These are phyloP conservation scores for Neurospora hispaniola DNA, from an alignment of 495 filamentous ascomycete species.

Conservation along the genomic window DNA sequence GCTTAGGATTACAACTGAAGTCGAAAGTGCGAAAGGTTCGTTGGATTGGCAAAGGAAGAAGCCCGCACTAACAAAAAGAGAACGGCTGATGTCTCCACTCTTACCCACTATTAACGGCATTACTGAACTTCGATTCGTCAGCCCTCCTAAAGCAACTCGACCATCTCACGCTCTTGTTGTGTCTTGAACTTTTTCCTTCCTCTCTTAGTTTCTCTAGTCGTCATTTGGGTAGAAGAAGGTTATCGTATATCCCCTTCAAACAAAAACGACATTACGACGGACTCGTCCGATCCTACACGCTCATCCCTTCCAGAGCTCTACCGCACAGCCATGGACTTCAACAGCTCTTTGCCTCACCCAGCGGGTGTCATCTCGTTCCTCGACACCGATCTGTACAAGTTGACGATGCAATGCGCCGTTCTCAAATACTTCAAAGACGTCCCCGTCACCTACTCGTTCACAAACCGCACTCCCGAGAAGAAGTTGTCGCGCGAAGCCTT, in stretches of 20 bases:
- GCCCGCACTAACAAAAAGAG: not conserved
- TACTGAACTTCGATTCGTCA: not conserved
- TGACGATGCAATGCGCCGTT: slow-evolving; percentile 96
- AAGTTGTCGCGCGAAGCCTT: slow-evolving; percentile 76
- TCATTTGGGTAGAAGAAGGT: not conserved
- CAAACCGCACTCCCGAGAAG: slow-evolving; percentile 89
- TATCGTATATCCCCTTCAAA: not conserved
- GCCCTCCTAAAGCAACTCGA: not conserved
- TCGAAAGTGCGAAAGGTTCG: not conserved
- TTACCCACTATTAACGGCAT: not conserved
- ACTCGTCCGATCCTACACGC: not conserved
- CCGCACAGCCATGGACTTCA: slow-evolving; percentile 38
- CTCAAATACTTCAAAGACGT: slow-evolving; percentile 81
- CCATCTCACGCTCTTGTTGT: not conserved
- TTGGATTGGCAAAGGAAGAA: not conserved
- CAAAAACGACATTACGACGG: not conserved
- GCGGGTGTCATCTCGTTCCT: slow-evolving; percentile 81
- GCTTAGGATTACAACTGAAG: not conserved
- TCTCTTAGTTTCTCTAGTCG: not conserved
- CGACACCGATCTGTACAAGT: slow-evolving; percentile 95
- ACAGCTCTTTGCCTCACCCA: slow-evolving; percentile 45
- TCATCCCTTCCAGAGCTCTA: not conserved
- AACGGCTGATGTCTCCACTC: not conserved
- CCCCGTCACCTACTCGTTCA: slow-evolving; percentile 82
- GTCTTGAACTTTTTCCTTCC: not conserved